Percentiles rank a stretch among this genome's conserved stretches.
Conservation (phyloP, 139 green algal species). For the Trebouxia sp. region DNA sequence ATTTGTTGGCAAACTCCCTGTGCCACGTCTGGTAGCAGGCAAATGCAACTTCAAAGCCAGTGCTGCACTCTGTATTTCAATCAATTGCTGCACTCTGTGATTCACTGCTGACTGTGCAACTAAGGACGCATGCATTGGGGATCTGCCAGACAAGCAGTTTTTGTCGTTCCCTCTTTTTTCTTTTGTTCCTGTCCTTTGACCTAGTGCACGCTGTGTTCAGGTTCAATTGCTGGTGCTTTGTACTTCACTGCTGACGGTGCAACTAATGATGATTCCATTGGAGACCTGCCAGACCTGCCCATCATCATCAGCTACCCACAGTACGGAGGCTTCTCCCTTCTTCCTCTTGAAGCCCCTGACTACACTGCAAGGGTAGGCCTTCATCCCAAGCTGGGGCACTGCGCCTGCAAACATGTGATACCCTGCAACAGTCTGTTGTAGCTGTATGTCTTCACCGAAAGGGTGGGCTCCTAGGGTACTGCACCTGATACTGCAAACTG, state of each 20-base stretch:
- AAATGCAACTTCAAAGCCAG: too few species aligned
- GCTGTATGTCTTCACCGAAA: neutral
- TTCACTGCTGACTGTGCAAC: too few species aligned
- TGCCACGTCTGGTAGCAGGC: too few species aligned
- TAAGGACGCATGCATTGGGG: too few species aligned
- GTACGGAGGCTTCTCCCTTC: constrained; percentile 3
- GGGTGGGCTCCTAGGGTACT: too few species aligned
- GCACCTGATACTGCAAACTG: too few species aligned
- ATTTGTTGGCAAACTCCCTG: too few species aligned
- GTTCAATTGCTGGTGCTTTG: constrained; percentile 2
- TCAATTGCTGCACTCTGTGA: too few species aligned
- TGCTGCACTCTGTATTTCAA: too few species aligned
- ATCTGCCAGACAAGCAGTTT: too few species aligned
- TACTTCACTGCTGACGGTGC: constrained; percentile 2
- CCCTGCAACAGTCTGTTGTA: neutral
- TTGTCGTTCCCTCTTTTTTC: neutral
- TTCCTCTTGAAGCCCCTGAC: constrained; percentile 5
- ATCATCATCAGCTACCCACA: constrained; percentile 17
- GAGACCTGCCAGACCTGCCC: constrained; percentile 13
- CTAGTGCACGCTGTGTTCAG: too few species aligned
- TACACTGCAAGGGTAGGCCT: neutral
- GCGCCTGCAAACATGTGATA: neutral
- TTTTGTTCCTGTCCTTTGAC: neutral
- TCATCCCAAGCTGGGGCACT: neutral
- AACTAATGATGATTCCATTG: neutral